Conservation (phyloP, 208 protist genomes). For the Trypanosoma boissoni region DNA sequence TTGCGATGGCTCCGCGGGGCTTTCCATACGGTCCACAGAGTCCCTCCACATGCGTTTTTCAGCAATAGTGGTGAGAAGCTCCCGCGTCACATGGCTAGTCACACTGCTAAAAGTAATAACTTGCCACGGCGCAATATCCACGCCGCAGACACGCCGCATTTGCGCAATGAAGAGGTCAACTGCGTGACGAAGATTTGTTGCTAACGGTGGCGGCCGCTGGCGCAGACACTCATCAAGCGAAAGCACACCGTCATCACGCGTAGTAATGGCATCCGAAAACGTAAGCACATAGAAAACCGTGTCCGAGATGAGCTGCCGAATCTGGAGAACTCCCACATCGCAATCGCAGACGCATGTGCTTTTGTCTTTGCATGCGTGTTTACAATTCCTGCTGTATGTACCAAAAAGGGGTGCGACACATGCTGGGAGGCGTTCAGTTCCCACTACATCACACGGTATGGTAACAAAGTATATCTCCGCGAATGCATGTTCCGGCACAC, state of each 20-base stretch:
- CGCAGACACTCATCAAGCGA: conserved; percentile 8
- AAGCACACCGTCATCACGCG: conserved; percentile 6
- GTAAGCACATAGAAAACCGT: conserved; percentile 48
- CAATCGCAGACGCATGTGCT: too few species aligned
- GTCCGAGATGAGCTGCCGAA: conserved; percentile 35
- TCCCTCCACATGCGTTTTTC: conserved; percentile 3
- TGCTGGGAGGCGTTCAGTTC: conserved; percentile 20
- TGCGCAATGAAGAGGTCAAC: conserved; percentile 30
- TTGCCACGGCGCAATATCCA: conserved; percentile 54
- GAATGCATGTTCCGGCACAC: conserved; percentile 22
- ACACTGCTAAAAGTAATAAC: conserved; percentile 49
- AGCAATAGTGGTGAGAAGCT: conserved; percentile 10
- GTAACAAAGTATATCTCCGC: conserved; percentile 32
- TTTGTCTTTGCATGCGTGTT: too few species aligned
- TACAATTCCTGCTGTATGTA: conserved; percentile 22
- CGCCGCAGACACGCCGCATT: conserved; percentile 35
- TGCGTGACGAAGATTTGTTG: conserved; percentile 20
- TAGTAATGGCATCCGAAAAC: conserved; percentile 24
- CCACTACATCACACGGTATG: conserved; percentile 32
- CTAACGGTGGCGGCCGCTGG: conserved; percentile 27
- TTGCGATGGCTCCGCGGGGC: too few species aligned
- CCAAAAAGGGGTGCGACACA: conserved; percentile 32
- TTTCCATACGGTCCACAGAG: neutral
- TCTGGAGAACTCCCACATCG: neutral
- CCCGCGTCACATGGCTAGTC: conserved; percentile 27